Evolutionary conservation across 2,329 filamentous ascomycete genomes (phyloP).

Genomic region (Penicillium sp.): DNA sequence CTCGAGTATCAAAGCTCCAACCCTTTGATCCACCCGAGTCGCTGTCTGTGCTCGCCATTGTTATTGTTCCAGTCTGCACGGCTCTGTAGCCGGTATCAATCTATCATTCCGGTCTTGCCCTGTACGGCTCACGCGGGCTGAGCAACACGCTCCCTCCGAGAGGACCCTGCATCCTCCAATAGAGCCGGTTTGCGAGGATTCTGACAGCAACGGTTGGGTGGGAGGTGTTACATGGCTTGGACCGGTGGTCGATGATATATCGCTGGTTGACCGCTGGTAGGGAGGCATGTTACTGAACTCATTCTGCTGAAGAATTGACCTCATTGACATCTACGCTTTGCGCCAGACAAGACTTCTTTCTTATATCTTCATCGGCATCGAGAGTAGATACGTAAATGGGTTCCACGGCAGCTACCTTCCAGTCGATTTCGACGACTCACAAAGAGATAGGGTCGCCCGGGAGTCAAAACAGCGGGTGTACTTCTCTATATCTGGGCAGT

Average conservation of each 20-base stretch:
- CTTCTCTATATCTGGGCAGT: constrained; percentile 18
- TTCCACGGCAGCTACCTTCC: constrained; percentile 7
- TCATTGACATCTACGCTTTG: neutral
- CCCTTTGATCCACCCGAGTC: neutral
- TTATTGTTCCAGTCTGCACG: neutral
- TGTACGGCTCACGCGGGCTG: constrained; percentile 10
- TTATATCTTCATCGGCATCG: neutral
- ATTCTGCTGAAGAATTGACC: neutral
- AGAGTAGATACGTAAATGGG: constrained; percentile 5
- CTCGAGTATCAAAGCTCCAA: neutral
- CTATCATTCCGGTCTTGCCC: neutral
- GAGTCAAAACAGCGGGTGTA: constrained; percentile 20
- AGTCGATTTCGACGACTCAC: constrained; percentile 20
- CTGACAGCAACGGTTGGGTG: constrained; percentile 4
- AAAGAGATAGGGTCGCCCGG: constrained; percentile 13
- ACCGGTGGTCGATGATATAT: constrained; percentile 18
- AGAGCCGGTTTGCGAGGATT: constrained; percentile 5
- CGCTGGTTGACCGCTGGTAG: neutral
- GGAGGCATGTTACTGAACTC: neutral
- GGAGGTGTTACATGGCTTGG: constrained; percentile 20
- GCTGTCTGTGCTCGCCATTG: neutral
- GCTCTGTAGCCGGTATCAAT: neutral
- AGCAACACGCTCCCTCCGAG: constrained; percentile 9
- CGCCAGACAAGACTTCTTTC: neutral
- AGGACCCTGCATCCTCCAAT: constrained; percentile 18